Percentiles rank a stretch among this genome's conserved stretches.
Conservation (phyloP, 2,329 filamentous ascomycete species). For the Helotiales sp. region DNA sequence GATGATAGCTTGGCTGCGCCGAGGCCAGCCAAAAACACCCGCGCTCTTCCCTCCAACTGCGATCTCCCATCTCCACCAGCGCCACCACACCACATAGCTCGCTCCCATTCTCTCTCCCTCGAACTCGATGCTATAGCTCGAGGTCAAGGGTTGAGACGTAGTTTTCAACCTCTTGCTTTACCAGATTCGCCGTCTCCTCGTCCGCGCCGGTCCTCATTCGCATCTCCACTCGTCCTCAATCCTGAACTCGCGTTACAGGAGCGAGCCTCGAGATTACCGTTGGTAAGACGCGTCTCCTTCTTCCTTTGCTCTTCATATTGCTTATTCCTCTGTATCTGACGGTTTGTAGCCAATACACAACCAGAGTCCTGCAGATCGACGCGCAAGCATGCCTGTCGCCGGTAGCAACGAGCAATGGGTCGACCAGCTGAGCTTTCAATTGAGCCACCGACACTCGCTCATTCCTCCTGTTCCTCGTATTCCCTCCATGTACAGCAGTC, state of each 20-base stretch:
- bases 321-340: background rate
- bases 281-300: background rate
- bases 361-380: background rate
- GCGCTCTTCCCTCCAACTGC: background rate
- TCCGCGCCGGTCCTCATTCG: background rate
- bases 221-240: background rate
- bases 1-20: background rate
- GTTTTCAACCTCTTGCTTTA: background rate
- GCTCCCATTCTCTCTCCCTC: background rate
- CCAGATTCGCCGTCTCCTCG: background rate
- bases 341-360: background rate
- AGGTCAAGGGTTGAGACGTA: constrained; percentile 1
- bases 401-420: background rate
- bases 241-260: background rate
- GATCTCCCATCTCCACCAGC: background rate
- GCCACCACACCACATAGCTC: background rate
- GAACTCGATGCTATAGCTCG: background rate
- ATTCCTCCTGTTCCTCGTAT: constrained; percentile 13
- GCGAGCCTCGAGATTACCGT: background rate
- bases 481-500: background rate
- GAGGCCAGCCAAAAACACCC: background rate
- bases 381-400: background rate
- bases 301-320: background rate
- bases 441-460: background rate
- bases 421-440: background rate